Conservation (phyloP, 2,329 filamentous ascomycete genomes). For the Monosporascus sp. region DNA sequence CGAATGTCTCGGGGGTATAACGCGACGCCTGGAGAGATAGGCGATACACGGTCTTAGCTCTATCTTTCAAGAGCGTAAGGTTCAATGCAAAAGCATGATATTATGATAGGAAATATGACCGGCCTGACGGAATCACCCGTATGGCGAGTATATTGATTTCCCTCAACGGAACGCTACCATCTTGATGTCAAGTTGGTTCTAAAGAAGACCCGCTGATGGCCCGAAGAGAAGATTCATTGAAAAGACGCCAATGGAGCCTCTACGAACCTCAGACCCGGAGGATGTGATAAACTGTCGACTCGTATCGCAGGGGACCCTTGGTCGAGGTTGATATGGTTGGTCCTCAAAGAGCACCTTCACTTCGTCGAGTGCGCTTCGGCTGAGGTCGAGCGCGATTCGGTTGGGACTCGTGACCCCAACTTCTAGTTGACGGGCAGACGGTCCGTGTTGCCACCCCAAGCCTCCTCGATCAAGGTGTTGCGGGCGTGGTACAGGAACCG, state of each 20-base stretch:
- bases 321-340: too few species aligned
- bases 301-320: too few species aligned
- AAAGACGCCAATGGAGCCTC: background rate
- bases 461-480: constrained; percentile 67
- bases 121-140: constrained; percentile 4
- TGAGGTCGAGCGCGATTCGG: too few species aligned
- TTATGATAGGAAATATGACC: background rate
- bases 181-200: background rate
- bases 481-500: constrained; percentile 75
- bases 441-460: constrained; percentile 68
- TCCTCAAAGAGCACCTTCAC: background rate
- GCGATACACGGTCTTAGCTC: background rate
- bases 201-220: background rate
- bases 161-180: background rate
- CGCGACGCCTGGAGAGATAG: background rate
- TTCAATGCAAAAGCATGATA: background rate
- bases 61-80: constrained; percentile 5
- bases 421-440: constrained; percentile 58
- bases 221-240: background rate
- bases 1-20: background rate
- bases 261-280: background rate
- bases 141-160: background rate
- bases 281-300: too few species aligned
- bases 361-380: background rate
- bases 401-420: background rate